phyloP scores from a whole-genome alignment of 1,284 basidiomycete species.

The Ustilago vetiveriae region DNA sequence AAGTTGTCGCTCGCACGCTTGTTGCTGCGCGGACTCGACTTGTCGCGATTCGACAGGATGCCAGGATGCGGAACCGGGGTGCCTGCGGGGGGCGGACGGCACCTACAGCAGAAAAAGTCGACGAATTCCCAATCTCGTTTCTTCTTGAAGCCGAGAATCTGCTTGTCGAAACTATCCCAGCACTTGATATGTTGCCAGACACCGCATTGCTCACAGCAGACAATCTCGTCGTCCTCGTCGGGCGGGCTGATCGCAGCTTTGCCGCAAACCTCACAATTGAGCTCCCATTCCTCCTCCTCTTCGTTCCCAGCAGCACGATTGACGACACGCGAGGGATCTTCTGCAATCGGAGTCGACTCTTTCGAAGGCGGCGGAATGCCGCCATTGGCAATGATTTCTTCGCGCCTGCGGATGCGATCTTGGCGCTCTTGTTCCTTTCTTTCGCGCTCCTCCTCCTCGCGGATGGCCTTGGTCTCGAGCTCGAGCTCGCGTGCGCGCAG shows the following conservation, averaged over 20 bases:
- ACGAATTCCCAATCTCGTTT: constrained; percentile 54
- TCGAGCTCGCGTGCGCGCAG: constrained; percentile 66
- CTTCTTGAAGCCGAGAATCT: constrained; percentile 29
- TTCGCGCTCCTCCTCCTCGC: constrained; percentile 57
- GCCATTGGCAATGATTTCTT: constrained; percentile 72
- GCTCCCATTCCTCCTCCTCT: constrained; percentile 77
- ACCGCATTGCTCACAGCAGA: constrained; percentile 80
- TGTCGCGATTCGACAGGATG: constrained; percentile 19
- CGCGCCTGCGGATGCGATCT: constrained; percentile 73
- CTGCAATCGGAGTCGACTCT: constrained; percentile 33
- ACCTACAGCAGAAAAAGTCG: constrained; percentile 58
- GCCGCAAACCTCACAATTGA: constrained; percentile 84
- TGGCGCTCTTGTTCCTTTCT: constrained; percentile 50
- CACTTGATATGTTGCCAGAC: constrained; percentile 73
- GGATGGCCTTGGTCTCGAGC: constrained; percentile 49
- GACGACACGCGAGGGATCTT: background rate
- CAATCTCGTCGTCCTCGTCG: constrained; percentile 78
- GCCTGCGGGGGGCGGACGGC: constrained; percentile 40
- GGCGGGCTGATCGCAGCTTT: constrained; percentile 74
- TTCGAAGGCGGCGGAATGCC: constrained; percentile 41
- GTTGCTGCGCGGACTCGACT: constrained; percentile 30
- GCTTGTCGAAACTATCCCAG: constrained; percentile 63
- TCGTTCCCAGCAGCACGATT: constrained; percentile 14
- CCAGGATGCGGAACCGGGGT: constrained; percentile 32
- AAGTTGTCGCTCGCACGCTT: constrained; percentile 20